Percentiles rank a stretch among this genome's conserved stretches.
phyloP scores from a whole-genome alignment of 306 rosid species.

The Pyrus pyrifolia region DNA sequence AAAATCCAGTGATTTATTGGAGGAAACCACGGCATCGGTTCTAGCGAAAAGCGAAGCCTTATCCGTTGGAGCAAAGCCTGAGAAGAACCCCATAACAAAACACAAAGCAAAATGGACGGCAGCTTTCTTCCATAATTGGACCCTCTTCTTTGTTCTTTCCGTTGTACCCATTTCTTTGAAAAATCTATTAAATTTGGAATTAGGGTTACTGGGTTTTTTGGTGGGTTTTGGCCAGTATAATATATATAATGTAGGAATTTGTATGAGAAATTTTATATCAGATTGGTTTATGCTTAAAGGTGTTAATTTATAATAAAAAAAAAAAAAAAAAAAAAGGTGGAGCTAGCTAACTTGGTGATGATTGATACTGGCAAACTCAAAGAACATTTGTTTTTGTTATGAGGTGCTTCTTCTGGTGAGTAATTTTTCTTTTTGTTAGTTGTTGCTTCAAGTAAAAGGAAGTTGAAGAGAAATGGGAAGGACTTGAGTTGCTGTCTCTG shows the following conservation, averaged over 20 bases:
- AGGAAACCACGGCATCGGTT: conserved; percentile 2
- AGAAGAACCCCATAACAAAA: conserved; percentile 82
- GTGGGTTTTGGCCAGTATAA: conserved; percentile 7
- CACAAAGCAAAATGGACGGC: conserved; percentile 74
- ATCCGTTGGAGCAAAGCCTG: conserved; percentile 86
- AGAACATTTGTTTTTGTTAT: conserved; percentile 5
- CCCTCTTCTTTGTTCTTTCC: conserved; percentile 78
- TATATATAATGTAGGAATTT: conserved; percentile 15
- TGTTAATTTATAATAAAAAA: not conserved
- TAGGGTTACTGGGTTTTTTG: not conserved
- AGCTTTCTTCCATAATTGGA: conserved; percentile 79
- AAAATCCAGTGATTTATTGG: conserved; percentile 23
- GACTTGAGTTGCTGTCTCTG: conserved; percentile 36
- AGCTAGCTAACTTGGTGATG: conserved; percentile 10
- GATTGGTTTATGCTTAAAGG: conserved; percentile 13
- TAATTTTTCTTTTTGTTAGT: conserved; percentile 33
- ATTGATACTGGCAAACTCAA: conserved; percentile 48
- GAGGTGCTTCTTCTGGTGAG: conserved; percentile 24
- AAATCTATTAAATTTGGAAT: not conserved
- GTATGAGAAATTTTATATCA: not conserved
- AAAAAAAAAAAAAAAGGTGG: not conserved
- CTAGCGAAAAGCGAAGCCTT: conserved; percentile 35
- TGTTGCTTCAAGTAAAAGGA: conserved; percentile 83
- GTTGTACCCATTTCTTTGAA: conserved; percentile 49
- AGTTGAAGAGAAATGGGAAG: conserved; percentile 18